Percentiles rank a stretch among this genome's conserved stretches.
Conservation (phyloP, 768 basidiomycete species). For the Cystoderma amianthinum region DNA sequence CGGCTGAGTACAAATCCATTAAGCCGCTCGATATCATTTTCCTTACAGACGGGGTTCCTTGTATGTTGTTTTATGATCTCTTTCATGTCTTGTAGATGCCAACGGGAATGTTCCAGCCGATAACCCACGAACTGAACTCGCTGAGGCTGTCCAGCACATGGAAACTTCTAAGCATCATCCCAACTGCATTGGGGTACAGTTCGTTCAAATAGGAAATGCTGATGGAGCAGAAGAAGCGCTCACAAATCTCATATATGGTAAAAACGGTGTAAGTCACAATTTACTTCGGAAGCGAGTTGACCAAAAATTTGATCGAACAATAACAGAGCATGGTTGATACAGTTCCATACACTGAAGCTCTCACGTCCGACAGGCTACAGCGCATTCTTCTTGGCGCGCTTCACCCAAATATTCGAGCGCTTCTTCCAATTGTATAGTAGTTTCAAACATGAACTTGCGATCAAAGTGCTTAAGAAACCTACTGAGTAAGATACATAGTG, state of each 20-base stretch:
- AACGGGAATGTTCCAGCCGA: conserved; percentile 8
- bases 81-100: neutral
- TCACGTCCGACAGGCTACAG: conserved; percentile 20
- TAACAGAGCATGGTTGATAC: conserved; percentile 24
- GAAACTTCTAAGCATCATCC: conserved; percentile 19
- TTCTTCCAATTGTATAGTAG: conserved; percentile 5
- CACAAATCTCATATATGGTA: conserved; percentile 15
- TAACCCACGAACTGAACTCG: conserved; percentile 12
- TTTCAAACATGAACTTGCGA: neutral
- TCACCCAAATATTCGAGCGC: conserved; percentile 21
- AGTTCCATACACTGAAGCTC: conserved; percentile 15
- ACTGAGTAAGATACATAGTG: too few relatives aligned
- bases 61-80: conserved; percentile 7
- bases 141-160: conserved; percentile 14
- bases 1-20: conserved; percentile 12
- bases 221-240: conserved; percentile 12
- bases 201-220: conserved; percentile 26
- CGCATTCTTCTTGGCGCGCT: conserved; percentile 25
- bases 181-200: conserved; percentile 23
- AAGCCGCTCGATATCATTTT: conserved; percentile 24
- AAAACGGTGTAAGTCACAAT: conserved; percentile 14
- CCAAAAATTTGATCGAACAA: neutral
- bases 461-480: too few relatives aligned
- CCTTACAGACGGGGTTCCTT: conserved; percentile 23
- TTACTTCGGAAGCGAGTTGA: neutral